Evolutionary conservation across 495 filamentous ascomycete genomes (phyloP), one percentile per base, ranked within the genome.

Genomic region (Penicillium bovifimosum): DNA sequence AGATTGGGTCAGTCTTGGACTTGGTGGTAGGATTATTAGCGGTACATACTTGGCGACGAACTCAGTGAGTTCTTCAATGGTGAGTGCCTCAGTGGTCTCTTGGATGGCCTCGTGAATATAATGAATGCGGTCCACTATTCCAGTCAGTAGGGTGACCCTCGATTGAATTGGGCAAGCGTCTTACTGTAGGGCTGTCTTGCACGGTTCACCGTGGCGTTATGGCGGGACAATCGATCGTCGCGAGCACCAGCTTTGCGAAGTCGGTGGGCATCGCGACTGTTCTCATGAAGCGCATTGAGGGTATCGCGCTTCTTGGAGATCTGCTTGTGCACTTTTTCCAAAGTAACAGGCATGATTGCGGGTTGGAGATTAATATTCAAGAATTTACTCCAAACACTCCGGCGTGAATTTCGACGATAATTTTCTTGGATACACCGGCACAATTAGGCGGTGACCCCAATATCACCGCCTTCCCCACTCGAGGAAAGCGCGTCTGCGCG

Each of bases 251-350:
- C 91, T 29, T 82, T 76, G 61, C 88, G 86, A 50, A 96, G 69
- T 39, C 84, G 80, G 57, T 83, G 82, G 8, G 83, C 83, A 69
- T 95, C 87, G 53, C 90, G 78, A 61, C 88, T 93, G 66, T 88
- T 87, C 61, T 89, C 84, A 64, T 96, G 90, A 11, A 96, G 75
- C 11, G 83, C 76, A 18, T 80, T 79, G 43, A 86, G 75, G 13
- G 75, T 75, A 13, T 80, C 82, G 43, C 81, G 80, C 70, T 87
- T 87, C 73, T 91, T 91, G 17, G 81, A 66, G 42, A 95, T 87
- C 52, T 88, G 82, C 73, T 95, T 96, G 50, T 88, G 84, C 33
- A 91, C 84, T 60, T 91, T 95, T 42, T 80, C 68, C 11, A 95
- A 64, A 53, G 80, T 80, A 14, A 50, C 50, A 11, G 88, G 81